Percentiles rank a stretch among this genome's conserved stretches.
Conservation (phyloP, 345 rosid species). For the Corchorus capsularis region DNA sequence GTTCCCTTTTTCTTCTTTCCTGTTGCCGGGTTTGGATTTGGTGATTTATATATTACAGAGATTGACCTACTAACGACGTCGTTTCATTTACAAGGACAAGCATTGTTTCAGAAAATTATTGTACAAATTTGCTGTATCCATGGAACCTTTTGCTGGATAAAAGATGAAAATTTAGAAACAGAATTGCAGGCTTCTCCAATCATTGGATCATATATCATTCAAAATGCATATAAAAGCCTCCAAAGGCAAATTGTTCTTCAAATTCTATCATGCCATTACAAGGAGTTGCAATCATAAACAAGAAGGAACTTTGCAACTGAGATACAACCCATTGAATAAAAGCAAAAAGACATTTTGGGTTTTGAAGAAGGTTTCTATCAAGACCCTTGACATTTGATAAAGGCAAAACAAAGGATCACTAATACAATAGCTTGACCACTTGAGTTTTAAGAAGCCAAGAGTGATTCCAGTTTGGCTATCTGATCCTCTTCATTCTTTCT, state of each 20-base stretch:
- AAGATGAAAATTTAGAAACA: no score
- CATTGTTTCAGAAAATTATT: no score
- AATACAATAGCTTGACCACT: background rate
- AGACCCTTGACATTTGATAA: background rate
- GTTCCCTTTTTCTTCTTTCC: background rate
- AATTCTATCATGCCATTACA: background rate
- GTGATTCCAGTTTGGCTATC: slow-evolving; percentile 87
- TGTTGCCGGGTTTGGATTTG: background rate
- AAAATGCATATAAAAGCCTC: slow-evolving; percentile 4
- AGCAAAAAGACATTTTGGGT: background rate
- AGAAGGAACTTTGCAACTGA: background rate
- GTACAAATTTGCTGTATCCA: no score
- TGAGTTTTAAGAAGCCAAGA: slow-evolving; percentile 56
- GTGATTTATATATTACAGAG: background rate
- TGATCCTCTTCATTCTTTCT: slow-evolving; percentile 82
- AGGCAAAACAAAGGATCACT: background rate
- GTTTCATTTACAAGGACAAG: no score
- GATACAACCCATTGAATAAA: background rate
- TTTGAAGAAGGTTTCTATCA: background rate
- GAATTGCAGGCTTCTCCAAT: background rate
- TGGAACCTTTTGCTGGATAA: no score
- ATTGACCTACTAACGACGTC: no score
- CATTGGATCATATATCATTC: background rate
- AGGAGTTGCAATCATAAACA: slow-evolving; percentile 14
- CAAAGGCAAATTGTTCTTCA: background rate